A percentile compares a stretch with the other conserved stretches of the same genome.
Conservation (phyloP, 2,329 filamentous ascomycete species). For the Gaeumannomyces sp. region DNA sequence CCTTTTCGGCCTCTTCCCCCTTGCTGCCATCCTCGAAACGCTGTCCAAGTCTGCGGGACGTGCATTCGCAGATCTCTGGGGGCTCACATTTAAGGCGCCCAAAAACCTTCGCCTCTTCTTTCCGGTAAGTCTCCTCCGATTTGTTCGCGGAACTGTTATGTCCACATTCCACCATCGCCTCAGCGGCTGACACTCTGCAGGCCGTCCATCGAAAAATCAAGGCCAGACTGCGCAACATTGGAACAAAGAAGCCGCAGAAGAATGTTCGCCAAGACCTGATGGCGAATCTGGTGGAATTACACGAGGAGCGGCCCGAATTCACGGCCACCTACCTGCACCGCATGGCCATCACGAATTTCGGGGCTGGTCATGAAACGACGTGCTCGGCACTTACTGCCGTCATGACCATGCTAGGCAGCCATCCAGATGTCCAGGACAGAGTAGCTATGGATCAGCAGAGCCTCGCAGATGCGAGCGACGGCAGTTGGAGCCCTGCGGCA, state of each 20-base stretch:
- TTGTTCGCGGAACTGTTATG: neutral
- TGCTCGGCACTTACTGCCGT: slow-evolving; percentile 45
- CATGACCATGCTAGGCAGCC: slow-evolving; percentile 39
- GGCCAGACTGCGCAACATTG: slow-evolving; percentile 5
- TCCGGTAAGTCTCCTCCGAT: slow-evolving; percentile 29
- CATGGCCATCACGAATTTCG: slow-evolving; percentile 49
- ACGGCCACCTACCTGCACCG: slow-evolving; percentile 41
- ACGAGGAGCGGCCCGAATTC: slow-evolving; percentile 39
- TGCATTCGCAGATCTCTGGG: slow-evolving; percentile 37
- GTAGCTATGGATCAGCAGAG: slow-evolving; percentile 16
- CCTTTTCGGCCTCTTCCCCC: slow-evolving; percentile 45
- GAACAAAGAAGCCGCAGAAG: slow-evolving; percentile 14
- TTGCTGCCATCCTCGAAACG: slow-evolving; percentile 31
- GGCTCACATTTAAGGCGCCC: slow-evolving; percentile 37
- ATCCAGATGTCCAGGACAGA: slow-evolving; percentile 25
- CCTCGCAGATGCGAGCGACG: slow-evolving; percentile 20
- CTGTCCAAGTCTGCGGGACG: slow-evolving; percentile 30
- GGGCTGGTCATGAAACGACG: slow-evolving; percentile 49
- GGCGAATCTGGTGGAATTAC: slow-evolving; percentile 39
- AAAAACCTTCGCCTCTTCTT: slow-evolving; percentile 43
- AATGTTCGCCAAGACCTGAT: slow-evolving; percentile 35
- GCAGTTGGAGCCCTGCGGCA: slow-evolving; percentile 18
- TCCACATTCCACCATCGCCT: neutral
- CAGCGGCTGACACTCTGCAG: slow-evolving; percentile 16
- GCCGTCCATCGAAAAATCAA: slow-evolving; percentile 21